Base-by-base conservation (phyloP, 805 yeast species). In the Ogataea dorogensis region DNA sequence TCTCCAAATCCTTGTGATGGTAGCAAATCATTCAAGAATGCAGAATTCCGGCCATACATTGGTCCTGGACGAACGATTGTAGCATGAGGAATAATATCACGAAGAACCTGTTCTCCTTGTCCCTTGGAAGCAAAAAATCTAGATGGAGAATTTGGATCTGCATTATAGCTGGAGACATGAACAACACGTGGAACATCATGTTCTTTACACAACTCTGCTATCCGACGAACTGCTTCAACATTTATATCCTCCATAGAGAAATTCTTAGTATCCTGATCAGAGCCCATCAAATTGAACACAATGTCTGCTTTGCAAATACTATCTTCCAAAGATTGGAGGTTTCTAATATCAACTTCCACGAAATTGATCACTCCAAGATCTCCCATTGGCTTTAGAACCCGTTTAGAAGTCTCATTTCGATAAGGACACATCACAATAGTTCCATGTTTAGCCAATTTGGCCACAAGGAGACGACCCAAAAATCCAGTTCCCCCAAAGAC, bases 1-100 rank as follows among this genome's bases (percentile, higher is more conserved):
- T 80, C 76, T 62, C 81, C 73, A 51, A 74, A 69, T 50, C 73
- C 69, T 51, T 72, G 59, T 61, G 77, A 40, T 10, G 75, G 84
- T 61, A 75, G 47, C 58, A 76, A 63, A 55, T 71, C 70, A 63
- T 77, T 79, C 51, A 86, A 67, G 55, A 86, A 75, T 43, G 73
- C 67, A 58, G 83, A 88, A 57, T 81, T 83, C 53, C 80, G 68
- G 20, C 93, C 93, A 55, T 65, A 86, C 76, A 85, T 72, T 32
- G 85, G 86, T 16, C 83, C 78, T 5, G 95, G 95, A 61, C 95
- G 78, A 19, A 86, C 93, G 52, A 86, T 85, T 13, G 95, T 86
- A 31, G 86, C 71, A 53, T 77, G 83, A 17, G 95, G 94, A 36
- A 74, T 59, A 29, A 73, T 73, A 26, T 76, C 86, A 42, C 73